Conservation (phyloP, 177 flowering plant genomes). For the Tripterygium wilfordii region DNA sequence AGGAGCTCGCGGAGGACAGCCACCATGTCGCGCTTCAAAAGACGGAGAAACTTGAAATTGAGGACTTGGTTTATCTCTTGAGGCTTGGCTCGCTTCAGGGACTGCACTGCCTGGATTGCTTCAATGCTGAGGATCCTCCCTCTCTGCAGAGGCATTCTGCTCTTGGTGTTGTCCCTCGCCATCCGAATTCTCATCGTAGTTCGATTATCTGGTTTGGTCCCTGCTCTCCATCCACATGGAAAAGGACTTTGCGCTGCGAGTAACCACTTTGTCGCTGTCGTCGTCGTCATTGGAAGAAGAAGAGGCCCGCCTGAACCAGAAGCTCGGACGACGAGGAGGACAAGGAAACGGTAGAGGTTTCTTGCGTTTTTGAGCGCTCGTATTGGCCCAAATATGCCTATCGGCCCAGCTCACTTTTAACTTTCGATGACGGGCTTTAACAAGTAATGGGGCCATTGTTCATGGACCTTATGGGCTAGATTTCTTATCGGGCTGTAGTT, state of each 20-base stretch:
- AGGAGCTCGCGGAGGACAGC: slow-evolving; percentile 73
- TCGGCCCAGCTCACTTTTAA: too few species aligned
- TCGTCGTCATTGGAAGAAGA: too few species aligned
- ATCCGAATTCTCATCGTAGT: slow-evolving; percentile 1
- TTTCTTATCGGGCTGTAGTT: too few species aligned
- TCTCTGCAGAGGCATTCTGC: slow-evolving; percentile 57
- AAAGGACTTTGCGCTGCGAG: background rate
- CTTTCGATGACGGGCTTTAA: too few species aligned
- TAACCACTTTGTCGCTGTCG: too few species aligned
- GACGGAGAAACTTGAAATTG: slow-evolving; percentile 36
- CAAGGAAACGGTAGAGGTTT: too few species aligned
- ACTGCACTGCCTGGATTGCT: slow-evolving; percentile 59
- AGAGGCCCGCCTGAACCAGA: too few species aligned
- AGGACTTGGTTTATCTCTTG: slow-evolving; percentile 25
- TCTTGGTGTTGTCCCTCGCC: slow-evolving; percentile 53
- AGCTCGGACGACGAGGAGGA: too few species aligned
- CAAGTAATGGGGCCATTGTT: too few species aligned
- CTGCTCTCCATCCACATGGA: background rate
- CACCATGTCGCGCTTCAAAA: slow-evolving; percentile 60
- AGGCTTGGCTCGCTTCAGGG: slow-evolving; percentile 50
- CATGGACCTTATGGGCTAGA: too few species aligned
- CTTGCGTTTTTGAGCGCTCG: too few species aligned
- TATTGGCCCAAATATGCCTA: too few species aligned
- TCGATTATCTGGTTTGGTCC: background rate
- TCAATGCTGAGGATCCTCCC: slow-evolving; percentile 60